Evolutionary conservation across 257 asterid genomes (phyloP).

Genomic region (Haberlea rhodopensis): DNA sequence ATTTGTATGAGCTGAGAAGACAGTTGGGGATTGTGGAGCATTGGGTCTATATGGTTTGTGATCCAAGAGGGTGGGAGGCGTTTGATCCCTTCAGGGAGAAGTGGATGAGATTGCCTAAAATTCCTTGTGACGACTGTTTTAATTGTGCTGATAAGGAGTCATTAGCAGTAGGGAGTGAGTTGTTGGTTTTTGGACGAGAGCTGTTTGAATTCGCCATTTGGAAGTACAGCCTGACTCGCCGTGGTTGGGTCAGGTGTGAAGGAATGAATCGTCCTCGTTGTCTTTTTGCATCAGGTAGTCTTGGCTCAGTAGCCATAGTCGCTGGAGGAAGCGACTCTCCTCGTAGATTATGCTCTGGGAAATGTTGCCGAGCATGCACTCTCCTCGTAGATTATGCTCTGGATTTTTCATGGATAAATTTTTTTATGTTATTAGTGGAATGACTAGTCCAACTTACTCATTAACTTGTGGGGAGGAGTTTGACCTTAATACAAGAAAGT

Average conservation of each 20-base stretch:
- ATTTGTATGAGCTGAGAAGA: conserved; percentile 69
- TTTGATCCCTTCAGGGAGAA: conserved; percentile 68
- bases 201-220: conserved; percentile 76
- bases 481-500: conserved; percentile 60
- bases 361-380: conserved; percentile 73
- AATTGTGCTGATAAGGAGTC: conserved; percentile 83
- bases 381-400: conserved; percentile 74
- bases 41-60: conserved; percentile 91
- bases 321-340: conserved; percentile 88
- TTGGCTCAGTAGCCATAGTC: conserved; percentile 62
- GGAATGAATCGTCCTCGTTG: conserved; percentile 79
- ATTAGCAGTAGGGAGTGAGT: conserved; percentile 68
- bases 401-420: conserved; percentile 82
- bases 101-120: conserved; percentile 75
- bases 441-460: conserved; percentile 65
- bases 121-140: conserved; percentile 87
- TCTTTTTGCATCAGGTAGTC: conserved; percentile 71
- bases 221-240: conserved; percentile 58
- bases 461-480: conserved; percentile 84
- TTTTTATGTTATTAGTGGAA: conserved; percentile 84
- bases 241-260: conserved; percentile 63
- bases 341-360: conserved; percentile 85
- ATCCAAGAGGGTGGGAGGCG: conserved; percentile 94
- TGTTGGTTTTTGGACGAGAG: conserved; percentile 86
- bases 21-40: conserved; percentile 64